phyloP scores from a whole-genome alignment of 1,284 basidiomycete species.

The Tremellales sp. region DNA sequence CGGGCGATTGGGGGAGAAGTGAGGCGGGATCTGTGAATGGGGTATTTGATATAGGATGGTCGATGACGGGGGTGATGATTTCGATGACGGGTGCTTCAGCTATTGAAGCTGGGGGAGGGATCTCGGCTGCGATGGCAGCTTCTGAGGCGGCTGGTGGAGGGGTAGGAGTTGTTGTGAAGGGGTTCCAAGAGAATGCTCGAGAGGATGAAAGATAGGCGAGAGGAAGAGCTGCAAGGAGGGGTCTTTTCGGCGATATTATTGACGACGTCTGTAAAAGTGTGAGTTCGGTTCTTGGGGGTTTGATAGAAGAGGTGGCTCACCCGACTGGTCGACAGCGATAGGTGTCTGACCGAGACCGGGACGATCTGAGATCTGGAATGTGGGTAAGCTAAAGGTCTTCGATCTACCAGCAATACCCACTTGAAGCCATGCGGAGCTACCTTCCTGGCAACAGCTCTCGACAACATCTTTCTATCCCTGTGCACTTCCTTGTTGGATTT shows the following conservation, averaged over 20 bases:
- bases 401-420: no score
- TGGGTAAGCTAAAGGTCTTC: no score
- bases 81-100: conserved; percentile 5
- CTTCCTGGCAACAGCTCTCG: not conserved
- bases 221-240: not conserved
- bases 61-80: conserved; percentile 7
- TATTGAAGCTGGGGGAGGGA: not conserved
- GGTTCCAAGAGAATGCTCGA: conserved; percentile 35
- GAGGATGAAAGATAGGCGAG: not conserved
- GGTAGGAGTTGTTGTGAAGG: conserved; percentile 16
- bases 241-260: not conserved
- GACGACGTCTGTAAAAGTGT: conserved; percentile 3
- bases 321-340: conserved; percentile 16
- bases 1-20: conserved; percentile 36
- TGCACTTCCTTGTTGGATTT: no score
- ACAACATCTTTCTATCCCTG: no score
- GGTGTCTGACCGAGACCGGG: conserved; percentile 19
- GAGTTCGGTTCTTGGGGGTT: conserved; percentile 1
- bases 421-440: no score
- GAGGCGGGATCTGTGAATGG: conserved; percentile 22
- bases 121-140: not conserved
- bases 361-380: no score
- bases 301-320: conserved; percentile 8
- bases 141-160: conserved; percentile 2
- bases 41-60: conserved; percentile 6